Evolutionary conservation across 2,329 filamentous ascomycete species (phyloP).

Genomic region (Alternaria arborescens): DNA sequence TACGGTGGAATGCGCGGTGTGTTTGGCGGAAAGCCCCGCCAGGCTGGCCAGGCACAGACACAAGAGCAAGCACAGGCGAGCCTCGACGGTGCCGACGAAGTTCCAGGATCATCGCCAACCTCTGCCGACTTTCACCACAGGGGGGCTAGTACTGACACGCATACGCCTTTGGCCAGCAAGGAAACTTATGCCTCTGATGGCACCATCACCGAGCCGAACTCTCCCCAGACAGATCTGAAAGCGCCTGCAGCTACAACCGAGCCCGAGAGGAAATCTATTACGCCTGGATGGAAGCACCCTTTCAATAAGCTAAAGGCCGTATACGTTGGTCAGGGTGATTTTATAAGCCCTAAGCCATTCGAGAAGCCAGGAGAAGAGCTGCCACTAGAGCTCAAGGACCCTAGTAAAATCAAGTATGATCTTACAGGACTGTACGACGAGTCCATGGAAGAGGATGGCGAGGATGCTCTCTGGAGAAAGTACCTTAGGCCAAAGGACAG

Average conservation of each 20-base stretch:
- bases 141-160: slow-evolving; percentile 45
- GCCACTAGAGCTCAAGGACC: slow-evolving; percentile 39
- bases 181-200: slow-evolving; percentile 37
- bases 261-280: slow-evolving; percentile 22
- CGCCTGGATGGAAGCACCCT: slow-evolving; percentile 26
- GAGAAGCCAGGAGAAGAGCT: slow-evolving; percentile 49
- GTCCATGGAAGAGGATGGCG: slow-evolving; percentile 40
- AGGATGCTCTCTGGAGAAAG: slow-evolving; percentile 74
- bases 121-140: slow-evolving; percentile 38
- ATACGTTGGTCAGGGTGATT: slow-evolving; percentile 31
- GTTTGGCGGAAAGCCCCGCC: slow-evolving; percentile 31
- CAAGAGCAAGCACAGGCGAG: slow-evolving; percentile 20
- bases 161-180: slow-evolving; percentile 39
- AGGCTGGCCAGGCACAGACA: slow-evolving; percentile 18
- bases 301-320: slow-evolving; percentile 38
- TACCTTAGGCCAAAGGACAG: slow-evolving; percentile 84
- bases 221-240: slow-evolving; percentile 30
- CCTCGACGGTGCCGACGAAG: slow-evolving; percentile 32
- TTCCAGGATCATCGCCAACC: slow-evolving; percentile 34
- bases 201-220: slow-evolving; percentile 31
- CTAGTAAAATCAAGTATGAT: slow-evolving; percentile 43
- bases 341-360: slow-evolving; percentile 58
- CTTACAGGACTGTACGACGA: slow-evolving; percentile 43
- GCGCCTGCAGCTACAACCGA: slow-evolving; percentile 29
- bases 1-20: slow-evolving; percentile 51